phyloP scores from a whole-genome alignment of 2,329 filamentous ascomycete species.

The Colletotrichum magnum region DNA sequence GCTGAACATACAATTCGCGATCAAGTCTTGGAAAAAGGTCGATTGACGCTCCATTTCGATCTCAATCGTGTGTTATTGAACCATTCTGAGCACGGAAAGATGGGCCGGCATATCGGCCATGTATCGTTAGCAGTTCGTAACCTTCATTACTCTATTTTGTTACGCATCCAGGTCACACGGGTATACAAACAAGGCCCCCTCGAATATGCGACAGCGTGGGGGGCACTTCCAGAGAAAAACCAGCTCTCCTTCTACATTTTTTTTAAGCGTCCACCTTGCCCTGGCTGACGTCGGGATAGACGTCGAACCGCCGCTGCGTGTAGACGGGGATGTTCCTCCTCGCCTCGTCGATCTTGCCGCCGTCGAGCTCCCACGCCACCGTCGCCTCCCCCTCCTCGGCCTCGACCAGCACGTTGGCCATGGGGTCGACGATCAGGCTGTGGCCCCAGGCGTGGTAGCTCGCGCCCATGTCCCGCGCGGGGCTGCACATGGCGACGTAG shows the following conservation, averaged over 20 bases:
- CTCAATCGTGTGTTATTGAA: too few species aligned
- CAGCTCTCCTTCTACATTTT: background rate
- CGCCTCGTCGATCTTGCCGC: constrained; percentile 78
- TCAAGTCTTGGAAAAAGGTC: too few species aligned
- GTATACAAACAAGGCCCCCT: background rate
- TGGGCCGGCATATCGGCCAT: background rate
- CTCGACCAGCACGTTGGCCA: constrained; percentile 85
- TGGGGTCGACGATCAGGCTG: constrained; percentile 88
- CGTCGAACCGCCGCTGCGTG: constrained; percentile 90
- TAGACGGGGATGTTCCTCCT: constrained; percentile 88
- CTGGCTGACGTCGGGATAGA: constrained; percentile 89
- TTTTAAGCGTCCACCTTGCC: constrained; percentile 24
- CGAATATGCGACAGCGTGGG: background rate
- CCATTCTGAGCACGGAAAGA: too few species aligned
- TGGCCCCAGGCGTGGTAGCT: constrained; percentile 94
- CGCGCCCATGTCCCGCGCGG: constrained; percentile 83
- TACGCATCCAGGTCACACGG: background rate
- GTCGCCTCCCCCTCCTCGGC: constrained; percentile 84
- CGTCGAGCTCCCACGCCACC: constrained; percentile 79
- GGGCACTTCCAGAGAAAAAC: background rate
- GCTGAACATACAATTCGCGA: too few species aligned
- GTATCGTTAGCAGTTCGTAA: background rate
- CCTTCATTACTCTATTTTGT: background rate
- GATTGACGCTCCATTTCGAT: too few species aligned
- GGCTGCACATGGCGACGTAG: constrained; percentile 93